phyloP scores from a whole-genome alignment of 805 yeast genomes.

The Priceomyces fermenticarens region DNA sequence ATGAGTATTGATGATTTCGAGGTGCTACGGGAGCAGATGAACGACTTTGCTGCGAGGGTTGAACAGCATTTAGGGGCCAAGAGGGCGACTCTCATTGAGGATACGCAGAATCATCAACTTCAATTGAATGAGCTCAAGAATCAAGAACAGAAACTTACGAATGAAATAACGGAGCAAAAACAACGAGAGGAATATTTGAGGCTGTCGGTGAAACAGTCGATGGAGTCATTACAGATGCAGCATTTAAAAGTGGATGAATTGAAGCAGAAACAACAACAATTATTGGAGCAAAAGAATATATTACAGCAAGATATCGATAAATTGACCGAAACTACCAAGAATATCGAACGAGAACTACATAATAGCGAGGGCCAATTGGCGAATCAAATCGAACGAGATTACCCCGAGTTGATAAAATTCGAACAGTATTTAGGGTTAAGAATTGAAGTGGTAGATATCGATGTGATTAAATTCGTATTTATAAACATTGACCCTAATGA shows the following conservation, averaged over 20 bases:
- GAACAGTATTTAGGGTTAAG: conserved; percentile 55
- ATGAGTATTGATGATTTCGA: conserved; percentile 30
- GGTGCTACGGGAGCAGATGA: conserved; percentile 34
- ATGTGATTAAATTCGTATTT: conserved; percentile 48
- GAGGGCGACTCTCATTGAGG: conserved; percentile 27
- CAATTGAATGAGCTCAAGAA: conserved; percentile 27
- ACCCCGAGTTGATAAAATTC: conserved; percentile 50
- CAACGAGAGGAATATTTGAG: conserved; percentile 24
- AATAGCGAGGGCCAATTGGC: conserved; percentile 32
- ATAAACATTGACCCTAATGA: conserved; percentile 45
- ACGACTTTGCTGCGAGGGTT: conserved; percentile 33
- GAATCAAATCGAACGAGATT: conserved; percentile 45
- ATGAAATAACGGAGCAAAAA: conserved; percentile 26
- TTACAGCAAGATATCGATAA: conserved; percentile 25
- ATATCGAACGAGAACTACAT: conserved; percentile 15
- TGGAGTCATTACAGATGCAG: conserved; percentile 24
- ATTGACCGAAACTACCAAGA: conserved; percentile 11
- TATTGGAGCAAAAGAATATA: conserved; percentile 24
- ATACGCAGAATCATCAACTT: conserved; percentile 31
- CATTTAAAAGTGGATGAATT: conserved; percentile 34
- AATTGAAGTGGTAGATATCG: conserved; percentile 49
- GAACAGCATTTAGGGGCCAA: conserved; percentile 31
- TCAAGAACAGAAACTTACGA: conserved; percentile 27
- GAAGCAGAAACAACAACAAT: conserved; percentile 28
- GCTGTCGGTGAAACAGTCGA: conserved; percentile 21